Conservation (phyloP, 345 rosid species). For the Viola odorata region DNA sequence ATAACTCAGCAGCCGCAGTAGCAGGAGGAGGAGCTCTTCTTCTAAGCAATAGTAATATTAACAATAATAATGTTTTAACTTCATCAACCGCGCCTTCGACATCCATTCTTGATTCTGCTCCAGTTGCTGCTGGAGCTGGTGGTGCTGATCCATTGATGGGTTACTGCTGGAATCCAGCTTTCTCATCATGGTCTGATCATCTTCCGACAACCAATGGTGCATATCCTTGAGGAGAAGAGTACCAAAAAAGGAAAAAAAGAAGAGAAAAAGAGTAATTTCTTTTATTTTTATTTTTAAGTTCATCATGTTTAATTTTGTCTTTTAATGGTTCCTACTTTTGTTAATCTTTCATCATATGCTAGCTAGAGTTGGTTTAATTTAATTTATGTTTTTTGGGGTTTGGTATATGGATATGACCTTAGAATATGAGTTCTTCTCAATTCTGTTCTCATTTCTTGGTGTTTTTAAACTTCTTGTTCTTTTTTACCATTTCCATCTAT, state of each 20-base stretch:
- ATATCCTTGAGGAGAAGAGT: conserved; percentile 30
- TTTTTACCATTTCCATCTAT: too few species aligned
- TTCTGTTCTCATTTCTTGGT: conserved; percentile 3
- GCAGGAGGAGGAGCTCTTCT: not conserved
- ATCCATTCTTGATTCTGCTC: conserved; percentile 42
- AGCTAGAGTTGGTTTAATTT: not conserved
- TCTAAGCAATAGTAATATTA: conserved; percentile 12
- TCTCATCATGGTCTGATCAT: conserved; percentile 52
- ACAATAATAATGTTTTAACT: conserved; percentile 25
- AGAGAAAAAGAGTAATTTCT: too few species aligned
- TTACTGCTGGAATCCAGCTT: conserved; percentile 45
- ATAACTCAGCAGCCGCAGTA: conserved; percentile 23
- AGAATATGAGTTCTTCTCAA: not conserved
- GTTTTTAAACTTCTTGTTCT: too few species aligned
- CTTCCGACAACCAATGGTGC: conserved; percentile 65
- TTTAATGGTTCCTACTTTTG: conserved; percentile 1
- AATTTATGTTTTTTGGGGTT: conserved; percentile 15
- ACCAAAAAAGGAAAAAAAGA: too few species aligned
- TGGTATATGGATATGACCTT: conserved; percentile 35
- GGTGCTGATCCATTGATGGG: conserved; percentile 19
- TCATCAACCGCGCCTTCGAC: conserved; percentile 31
- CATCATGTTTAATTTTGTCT: not conserved
- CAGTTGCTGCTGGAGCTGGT: conserved; percentile 30
- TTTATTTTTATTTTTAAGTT: too few species aligned
- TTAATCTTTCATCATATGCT: conserved; percentile 5